Conservation (phyloP, 441 rosid genomes). For the Jatropha podagrica region DNA sequence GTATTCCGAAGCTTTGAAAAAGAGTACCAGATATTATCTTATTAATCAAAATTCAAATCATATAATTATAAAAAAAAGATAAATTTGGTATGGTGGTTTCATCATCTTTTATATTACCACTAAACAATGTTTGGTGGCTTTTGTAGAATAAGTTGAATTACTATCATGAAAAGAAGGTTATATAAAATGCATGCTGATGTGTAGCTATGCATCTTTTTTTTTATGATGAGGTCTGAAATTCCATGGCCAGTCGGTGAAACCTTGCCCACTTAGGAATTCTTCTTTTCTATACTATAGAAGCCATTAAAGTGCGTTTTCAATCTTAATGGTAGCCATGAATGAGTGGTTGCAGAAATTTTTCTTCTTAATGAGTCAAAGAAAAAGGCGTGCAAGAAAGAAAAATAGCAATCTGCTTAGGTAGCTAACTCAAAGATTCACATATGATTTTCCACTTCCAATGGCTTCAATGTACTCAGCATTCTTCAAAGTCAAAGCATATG, state of each 20-base stretch:
- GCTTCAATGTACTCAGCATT: background rate
- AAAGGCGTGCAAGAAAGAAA: too few relatives aligned
- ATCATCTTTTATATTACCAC: too few relatives aligned
- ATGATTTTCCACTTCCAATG: background rate
- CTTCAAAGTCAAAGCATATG: background rate
- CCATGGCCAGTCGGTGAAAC: constrained; percentile 17
- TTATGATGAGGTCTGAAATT: constrained; percentile 12
- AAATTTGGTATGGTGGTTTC: too few relatives aligned
- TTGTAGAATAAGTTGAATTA: background rate
- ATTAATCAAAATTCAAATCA: too few relatives aligned
- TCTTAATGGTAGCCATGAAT: too few relatives aligned
- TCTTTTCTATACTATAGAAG: background rate
- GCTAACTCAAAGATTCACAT: too few relatives aligned
- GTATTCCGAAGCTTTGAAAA: too few relatives aligned
- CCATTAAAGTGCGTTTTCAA: too few relatives aligned
- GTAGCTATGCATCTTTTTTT: background rate
- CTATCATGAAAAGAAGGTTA: background rate
- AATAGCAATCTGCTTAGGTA: too few relatives aligned
- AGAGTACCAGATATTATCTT: too few relatives aligned
- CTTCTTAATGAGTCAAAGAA: background rate
- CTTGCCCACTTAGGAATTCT: constrained; percentile 10
- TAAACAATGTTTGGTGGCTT: too few relatives aligned
- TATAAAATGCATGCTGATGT: background rate
- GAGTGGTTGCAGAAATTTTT: background rate
- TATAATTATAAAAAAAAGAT: too few relatives aligned